Percentiles rank a stretch among this genome's conserved stretches.
Evolutionary conservation across 2,329 filamentous ascomycete genomes (phyloP).

Genomic region (Aspergillus puulaauensis): DNA sequence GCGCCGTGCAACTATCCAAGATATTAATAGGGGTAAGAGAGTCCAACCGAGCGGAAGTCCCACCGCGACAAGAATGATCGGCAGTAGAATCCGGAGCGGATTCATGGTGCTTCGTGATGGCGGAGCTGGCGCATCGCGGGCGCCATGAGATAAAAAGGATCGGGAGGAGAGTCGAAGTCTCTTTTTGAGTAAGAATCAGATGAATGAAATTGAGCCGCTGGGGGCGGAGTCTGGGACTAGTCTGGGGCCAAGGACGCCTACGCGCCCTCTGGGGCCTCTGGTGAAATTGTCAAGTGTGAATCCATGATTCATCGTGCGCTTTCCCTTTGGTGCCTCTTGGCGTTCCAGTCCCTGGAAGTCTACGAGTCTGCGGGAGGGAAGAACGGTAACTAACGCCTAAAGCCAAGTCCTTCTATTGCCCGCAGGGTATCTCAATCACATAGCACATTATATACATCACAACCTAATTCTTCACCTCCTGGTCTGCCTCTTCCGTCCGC

Average conservation of each 20-base stretch:
- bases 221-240: not conserved
- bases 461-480: conserved; percentile 1
- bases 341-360: no score
- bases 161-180: not conserved
- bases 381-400: not conserved
- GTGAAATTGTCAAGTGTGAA: not conserved
- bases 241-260: not conserved
- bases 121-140: not conserved
- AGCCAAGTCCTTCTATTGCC: not conserved
- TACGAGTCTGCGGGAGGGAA: no score
- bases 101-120: not conserved
- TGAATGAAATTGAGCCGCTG: not conserved
- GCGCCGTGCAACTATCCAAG: not conserved
- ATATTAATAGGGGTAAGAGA: not conserved
- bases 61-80: not conserved
- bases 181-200: not conserved
- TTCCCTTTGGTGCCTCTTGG: no score
- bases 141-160: not conserved
- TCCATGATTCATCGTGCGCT: not conserved
- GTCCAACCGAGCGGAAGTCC: not conserved
- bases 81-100: not conserved
- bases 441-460: not conserved
- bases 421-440: not conserved
- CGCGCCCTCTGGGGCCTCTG: no score
- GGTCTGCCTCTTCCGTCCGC: conserved; percentile 13